phyloP scores from a whole-genome alignment of 306 rosid genomes.

The Oxytropis ochrocephala region DNA sequence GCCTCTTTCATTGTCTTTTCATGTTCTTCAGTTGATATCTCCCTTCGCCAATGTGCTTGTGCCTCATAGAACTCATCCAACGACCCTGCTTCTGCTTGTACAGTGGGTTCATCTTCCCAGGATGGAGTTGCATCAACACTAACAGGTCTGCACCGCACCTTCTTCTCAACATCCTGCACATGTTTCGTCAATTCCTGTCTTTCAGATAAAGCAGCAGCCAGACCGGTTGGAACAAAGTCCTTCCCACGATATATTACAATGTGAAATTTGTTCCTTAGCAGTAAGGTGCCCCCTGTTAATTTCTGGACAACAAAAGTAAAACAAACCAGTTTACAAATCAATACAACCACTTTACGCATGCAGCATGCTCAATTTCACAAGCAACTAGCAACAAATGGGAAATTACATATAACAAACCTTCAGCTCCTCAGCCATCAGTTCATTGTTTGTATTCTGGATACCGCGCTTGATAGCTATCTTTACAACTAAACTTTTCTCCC shows the following conservation, averaged over 20 bases:
- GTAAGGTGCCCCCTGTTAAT: constrained; percentile 87
- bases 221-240: constrained; percentile 83
- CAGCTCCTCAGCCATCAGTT: constrained; percentile 89
- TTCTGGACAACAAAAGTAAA: constrained; percentile 44
- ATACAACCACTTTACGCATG: constrained; percentile 17
- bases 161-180: constrained; percentile 77
- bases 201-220: constrained; percentile 69
- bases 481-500: constrained; percentile 88
- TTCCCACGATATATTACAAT: constrained; percentile 90
- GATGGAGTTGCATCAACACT: constrained; percentile 33
- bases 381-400: constrained; percentile 2
- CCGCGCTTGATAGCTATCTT: constrained; percentile 97
- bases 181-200: constrained; percentile 68
- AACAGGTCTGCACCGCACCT: constrained; percentile 38
- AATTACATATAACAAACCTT: constrained; percentile 47
- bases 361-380: neutral
- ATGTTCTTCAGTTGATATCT: constrained; percentile 63
- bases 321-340: neutral
- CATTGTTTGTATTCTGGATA: constrained; percentile 90
- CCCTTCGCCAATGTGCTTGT: constrained; percentile 78
- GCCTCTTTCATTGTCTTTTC: constrained; percentile 76
- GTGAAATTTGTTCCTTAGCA: constrained; percentile 82
- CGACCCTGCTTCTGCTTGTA: constrained; percentile 81
- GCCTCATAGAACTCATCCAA: constrained; percentile 85
- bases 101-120: constrained; percentile 39